Base-by-base conservation (phyloP, 148 eudicot species). In the Gaultheria prostrata region DNA sequence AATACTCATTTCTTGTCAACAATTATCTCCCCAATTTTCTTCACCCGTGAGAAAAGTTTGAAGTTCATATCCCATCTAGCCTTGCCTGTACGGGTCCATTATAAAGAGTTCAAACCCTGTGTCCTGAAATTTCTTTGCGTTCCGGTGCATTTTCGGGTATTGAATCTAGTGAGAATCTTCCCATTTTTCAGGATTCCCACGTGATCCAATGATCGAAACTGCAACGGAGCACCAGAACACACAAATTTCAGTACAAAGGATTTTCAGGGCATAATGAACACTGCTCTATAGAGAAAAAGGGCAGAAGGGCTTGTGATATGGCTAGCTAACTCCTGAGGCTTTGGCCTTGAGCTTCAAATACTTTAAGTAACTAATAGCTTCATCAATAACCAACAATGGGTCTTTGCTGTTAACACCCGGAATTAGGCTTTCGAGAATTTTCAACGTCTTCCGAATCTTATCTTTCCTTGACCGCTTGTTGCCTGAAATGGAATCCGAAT, bases 321-420 rank as follows among this genome's bases (percentile, higher is more conserved):
- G 1, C 61, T 73, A 50, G 69, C 43, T 17, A 76, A 79, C 28
- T 28, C 85, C 88, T 39, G 88, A 75, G 54, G 90, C 75, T 79
- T 89, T 81, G n/a, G 89, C 95, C 61, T 93, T 86, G 78, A 63
- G 80, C 87, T 88, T 91, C 88, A 94, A 83, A 57, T 85, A 77
- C 82, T 91, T 92, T 89, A 94, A 84, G 86, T 90, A 89, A 67
- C 28, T 61, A n/a, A 94, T 92, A 30, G 97, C 95, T 84, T 91
- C 86, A 61, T 93, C 97, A 45, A 94, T 89, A 86, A 94, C 86
- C 86, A 83, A 61, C 50, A 92, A 59, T 28, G 98, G 95, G 69
- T 92, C 90, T 56, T 91, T 84, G 87, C 83, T 84, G 83, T 86
- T 84, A 51, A 84, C 65, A 24, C 86, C 91, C 4, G 98, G 98